Base-by-base conservation (phyloP, 129 eudicot genomes). In the Heracleum sosnowskyi region DNA sequence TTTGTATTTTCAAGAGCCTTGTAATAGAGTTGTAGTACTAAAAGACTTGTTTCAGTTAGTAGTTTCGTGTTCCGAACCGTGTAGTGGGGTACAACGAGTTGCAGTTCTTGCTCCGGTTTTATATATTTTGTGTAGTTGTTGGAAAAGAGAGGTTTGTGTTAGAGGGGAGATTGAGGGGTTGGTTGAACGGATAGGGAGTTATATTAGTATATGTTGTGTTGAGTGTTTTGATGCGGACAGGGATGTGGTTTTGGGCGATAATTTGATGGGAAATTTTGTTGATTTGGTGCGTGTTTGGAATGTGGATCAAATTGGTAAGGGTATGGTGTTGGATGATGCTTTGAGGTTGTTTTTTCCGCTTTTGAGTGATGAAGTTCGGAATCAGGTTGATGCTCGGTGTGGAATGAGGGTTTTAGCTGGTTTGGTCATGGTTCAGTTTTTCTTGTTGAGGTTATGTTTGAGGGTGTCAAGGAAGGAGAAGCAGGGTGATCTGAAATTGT, bases 81-180 rank as follows among this genome's bases (percentile, higher is more conserved):
- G 89, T 24, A 80, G 70, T 81, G 75, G 79, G 28, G 44, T 80
- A 40, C 89, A 85, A 29, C 77, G 79, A 51, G 87, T 89, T 1
- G 85, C 93, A 28, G 76, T 90, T 45, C 84, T 92, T 17, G 98
- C 93, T 7, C 94, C 98, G 7, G 85, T 90, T 77, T 69, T 90
- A 4, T 92, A 75, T 78, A 86, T 84, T 41, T 79, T 92, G 85
- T 79, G 78, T 80, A 78, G 81, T 12, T 45, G 81, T 82, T 76
- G 78, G 29, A 80, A 69, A n/a, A 36, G 69, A 26, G 83, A 55
- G 62, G 28, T 66, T 40, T 40, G 79, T 24, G 69, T 69, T 64
- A 80, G 57, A n/a, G 62, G 45, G 5, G 91, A 90, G 69, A 73
- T 86, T 17, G 82, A 71, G 66, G 82, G 88, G 53, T 85, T 92